Base-by-base conservation (phyloP, 208 protist species). In the Herpetomonas tarakana region DNA sequence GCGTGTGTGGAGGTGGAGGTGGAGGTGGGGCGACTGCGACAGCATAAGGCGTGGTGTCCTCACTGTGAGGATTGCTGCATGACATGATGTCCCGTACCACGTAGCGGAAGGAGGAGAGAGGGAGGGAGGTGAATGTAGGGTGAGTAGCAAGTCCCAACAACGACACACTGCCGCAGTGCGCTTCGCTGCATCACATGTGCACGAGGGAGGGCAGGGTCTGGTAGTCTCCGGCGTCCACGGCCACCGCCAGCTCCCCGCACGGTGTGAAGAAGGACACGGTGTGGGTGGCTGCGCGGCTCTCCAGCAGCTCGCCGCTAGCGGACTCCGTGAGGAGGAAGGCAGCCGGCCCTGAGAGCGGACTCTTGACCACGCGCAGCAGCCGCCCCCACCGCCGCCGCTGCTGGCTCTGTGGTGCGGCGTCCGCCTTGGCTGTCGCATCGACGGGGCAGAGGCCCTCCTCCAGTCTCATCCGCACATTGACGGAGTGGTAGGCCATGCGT, bases 381-480 rank as follows among this genome's bases (percentile, higher is more conserved):
- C 52, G 38, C 58, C 86, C 45, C 55, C 64, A 31, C 53, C 39
- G 49, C n/a, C n/a, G n/a, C n/a, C n/a, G n/a, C n/a, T n/a, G n/a
- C n/a, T n/a, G n/a, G n/a, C n/a, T n/a, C n/a, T n/a, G n/a, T n/a
- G n/a, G n/a, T 47, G 49, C 18, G 52, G 35, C 14, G 1, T 29
- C 27, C 25, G 47, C 19, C 58, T 38, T 1, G 54, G 35, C 27
- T 46, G 16, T 0, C 24, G 3, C 61, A 64, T 68, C n/a, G 27
- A 22, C 47, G 22, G 24, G 52, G 65, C 30, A 29, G 44, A 59
- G 41, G 31, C 51, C 59, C 19, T 60, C 35, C 19, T 25, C 28
- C 16, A 84, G 51, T 3, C 56, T 66, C 41, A 94, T 62, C 1
- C 88, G 88, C 6, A 87, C 61, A 61, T 91, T 88, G 24, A 92